Conservation (phyloP, 78 protist genomes). For the Tieghemostelium lacteum region DNA sequence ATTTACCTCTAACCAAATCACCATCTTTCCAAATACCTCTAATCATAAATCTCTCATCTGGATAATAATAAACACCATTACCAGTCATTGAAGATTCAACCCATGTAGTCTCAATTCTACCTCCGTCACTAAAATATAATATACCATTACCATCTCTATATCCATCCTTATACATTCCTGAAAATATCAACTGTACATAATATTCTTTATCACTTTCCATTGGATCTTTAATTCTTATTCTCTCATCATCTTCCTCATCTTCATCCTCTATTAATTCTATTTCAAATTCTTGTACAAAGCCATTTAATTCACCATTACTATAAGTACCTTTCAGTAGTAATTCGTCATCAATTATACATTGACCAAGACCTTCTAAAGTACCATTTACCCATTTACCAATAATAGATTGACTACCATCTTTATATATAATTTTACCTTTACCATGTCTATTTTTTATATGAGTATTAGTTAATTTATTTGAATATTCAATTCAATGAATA, state of each 20-base stretch:
- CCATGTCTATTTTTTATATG: slow-evolving; percentile 19
- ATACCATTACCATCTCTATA: slow-evolving; percentile 40
- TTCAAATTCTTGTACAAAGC: not conserved
- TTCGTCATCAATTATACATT: not conserved
- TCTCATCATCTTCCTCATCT: slow-evolving; percentile 6
- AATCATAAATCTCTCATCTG: slow-evolving; percentile 47
- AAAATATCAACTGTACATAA: not conserved
- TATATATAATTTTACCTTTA: slow-evolving; percentile 24
- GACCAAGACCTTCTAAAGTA: slow-evolving; percentile 20
- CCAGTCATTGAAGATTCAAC: slow-evolving; percentile 4
- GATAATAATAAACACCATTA: slow-evolving; percentile 19
- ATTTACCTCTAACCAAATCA: slow-evolving; percentile 14
- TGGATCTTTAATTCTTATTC: not conserved
- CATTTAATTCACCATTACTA: slow-evolving; percentile 10
- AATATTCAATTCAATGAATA: not conserved
- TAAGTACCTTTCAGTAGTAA: slow-evolving; percentile 1
- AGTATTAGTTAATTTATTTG: not conserved
- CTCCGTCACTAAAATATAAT: slow-evolving; percentile 33
- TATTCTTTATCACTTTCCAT: not conserved
- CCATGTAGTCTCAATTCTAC: slow-evolving; percentile 23
- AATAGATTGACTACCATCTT: slow-evolving; percentile 20
- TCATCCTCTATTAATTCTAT: not conserved
- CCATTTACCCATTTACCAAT: slow-evolving; percentile 53
- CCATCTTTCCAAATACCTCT: slow-evolving; percentile 58
- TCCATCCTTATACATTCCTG: slow-evolving; percentile 35